A percentile compares a stretch with the other conserved stretches of the same genome.
Conservation (phyloP, 176 grass and related monocot genomes). For the Puya raimondii region DNA sequence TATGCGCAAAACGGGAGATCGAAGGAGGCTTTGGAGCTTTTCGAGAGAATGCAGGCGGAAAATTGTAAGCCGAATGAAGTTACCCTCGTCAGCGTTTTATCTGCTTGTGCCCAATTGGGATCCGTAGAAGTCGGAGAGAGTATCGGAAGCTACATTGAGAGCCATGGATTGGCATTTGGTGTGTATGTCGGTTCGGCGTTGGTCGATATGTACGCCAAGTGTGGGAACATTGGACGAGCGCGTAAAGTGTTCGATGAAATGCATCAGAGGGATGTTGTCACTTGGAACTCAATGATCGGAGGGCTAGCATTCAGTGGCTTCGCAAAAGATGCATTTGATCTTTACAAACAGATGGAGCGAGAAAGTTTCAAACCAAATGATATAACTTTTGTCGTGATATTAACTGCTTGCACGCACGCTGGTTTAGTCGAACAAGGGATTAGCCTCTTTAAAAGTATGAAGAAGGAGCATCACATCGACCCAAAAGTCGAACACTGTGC, state of each 20-base stretch:
- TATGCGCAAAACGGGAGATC: slow-evolving; percentile 70
- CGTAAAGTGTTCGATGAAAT: slow-evolving; percentile 45
- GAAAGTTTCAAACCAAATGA: slow-evolving; percentile 48
- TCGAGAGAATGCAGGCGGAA: slow-evolving; percentile 59
- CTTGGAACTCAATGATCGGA: slow-evolving; percentile 88
- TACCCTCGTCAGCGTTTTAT: slow-evolving; percentile 62
- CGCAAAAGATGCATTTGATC: slow-evolving; percentile 35
- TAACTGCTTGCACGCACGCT: slow-evolving; percentile 70
- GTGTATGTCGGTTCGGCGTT: slow-evolving; percentile 55
- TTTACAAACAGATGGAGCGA: slow-evolving; percentile 39
- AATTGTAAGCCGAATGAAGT: slow-evolving; percentile 72
- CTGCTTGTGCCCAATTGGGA: slow-evolving; percentile 59
- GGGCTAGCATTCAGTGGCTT: slow-evolving; percentile 69
- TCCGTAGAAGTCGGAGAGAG: slow-evolving; percentile 52
- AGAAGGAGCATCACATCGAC: slow-evolving; percentile 16
- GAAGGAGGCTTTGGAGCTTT: slow-evolving; percentile 55
- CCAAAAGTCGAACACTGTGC: slow-evolving; percentile 88
- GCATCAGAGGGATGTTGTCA: slow-evolving; percentile 57
- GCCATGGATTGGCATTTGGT: slow-evolving; percentile 29
- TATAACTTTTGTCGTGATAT: slow-evolving; percentile 53
- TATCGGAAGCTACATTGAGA: slow-evolving; percentile 61
- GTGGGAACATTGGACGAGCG: slow-evolving; percentile 53
- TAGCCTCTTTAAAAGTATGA: slow-evolving; percentile 48
- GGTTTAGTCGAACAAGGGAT: slow-evolving; percentile 62
- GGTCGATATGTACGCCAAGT: slow-evolving; percentile 74